Evolutionary conservation across 1,284 basidiomycete species (phyloP).

Genomic region (Prillingera fragicola): DNA sequence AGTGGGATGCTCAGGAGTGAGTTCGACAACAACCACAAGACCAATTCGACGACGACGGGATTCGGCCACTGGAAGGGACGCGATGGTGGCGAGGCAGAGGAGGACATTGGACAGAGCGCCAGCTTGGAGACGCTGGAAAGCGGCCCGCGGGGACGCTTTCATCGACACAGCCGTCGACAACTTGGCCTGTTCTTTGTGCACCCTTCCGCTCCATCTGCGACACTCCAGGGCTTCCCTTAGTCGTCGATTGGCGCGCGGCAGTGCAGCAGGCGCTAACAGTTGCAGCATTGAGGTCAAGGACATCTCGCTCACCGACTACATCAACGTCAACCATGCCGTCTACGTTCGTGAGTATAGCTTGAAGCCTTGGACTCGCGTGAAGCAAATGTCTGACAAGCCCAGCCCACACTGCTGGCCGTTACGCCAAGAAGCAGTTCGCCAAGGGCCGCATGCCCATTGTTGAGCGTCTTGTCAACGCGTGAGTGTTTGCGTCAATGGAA

Average conservation of each 20-base stretch:
- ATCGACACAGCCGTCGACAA: not conserved
- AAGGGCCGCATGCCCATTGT: slow-evolving; percentile 99
- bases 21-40: slow-evolving; percentile 43
- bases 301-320: slow-evolving; percentile 97
- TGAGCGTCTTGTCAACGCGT: slow-evolving; percentile 98
- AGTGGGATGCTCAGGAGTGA: slow-evolving; percentile 95
- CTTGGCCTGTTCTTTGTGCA: no score
- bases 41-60: not conserved
- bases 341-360: slow-evolving; percentile 60
- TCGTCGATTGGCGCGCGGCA: no score
- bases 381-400: slow-evolving; percentile 9
- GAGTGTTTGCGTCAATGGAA: slow-evolving; percentile 46
- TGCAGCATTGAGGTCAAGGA: slow-evolving; percentile 95
- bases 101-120: not conserved
- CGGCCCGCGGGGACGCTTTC: not conserved
- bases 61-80: not conserved
- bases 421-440: slow-evolving; percentile 99
- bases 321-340: slow-evolving; percentile 97
- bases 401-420: slow-evolving; percentile 96
- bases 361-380: not conserved
- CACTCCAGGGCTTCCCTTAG: no score
- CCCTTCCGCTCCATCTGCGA: no score
- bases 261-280: slow-evolving; percentile 17
- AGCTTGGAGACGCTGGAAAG: not conserved
- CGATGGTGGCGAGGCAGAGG: not conserved